These are phyloP conservation scores for Oidiodendron maius DNA, from an alignment of 495 filamentous ascomycete species.

Conservation along the genomic window DNA sequence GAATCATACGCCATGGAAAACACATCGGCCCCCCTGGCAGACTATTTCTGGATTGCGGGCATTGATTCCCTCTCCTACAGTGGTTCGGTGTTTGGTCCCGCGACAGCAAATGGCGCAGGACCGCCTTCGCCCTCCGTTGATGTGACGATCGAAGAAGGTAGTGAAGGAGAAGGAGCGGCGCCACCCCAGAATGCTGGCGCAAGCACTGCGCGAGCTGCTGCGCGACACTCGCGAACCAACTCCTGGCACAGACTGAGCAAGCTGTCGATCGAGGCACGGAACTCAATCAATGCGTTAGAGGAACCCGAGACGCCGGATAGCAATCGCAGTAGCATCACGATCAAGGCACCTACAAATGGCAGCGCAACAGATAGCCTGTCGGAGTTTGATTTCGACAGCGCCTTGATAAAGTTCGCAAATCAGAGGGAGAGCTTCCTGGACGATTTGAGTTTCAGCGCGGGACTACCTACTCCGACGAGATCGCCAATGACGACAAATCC, in stretches of 20 bases:
- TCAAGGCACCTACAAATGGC: constrained; percentile 38
- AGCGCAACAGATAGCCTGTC: constrained; percentile 22
- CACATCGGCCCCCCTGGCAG: constrained; percentile 78
- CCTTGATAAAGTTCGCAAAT: constrained; percentile 86
- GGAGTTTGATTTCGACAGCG: constrained; percentile 88
- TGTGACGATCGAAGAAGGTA: constrained; percentile 75
- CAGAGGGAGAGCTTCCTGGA: constrained; percentile 92
- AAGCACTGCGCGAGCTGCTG: constrained; percentile 42
- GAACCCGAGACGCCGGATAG: constrained; percentile 60
- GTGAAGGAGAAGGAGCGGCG: constrained; percentile 52
- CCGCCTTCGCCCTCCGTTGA: constrained; percentile 41
- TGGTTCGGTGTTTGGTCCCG: constrained; percentile 31
- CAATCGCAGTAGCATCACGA: constrained; percentile 85
- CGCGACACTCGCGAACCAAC: constrained; percentile 55
- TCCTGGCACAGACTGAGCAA: constrained; percentile 62
- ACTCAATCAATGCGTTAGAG: constrained; percentile 61
- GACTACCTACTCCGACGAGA: constrained; percentile 65
- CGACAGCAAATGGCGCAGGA: constrained; percentile 10
- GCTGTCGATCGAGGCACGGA: constrained; percentile 53
- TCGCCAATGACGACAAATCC: constrained; percentile 50
- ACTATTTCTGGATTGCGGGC: constrained; percentile 99
- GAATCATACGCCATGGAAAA: constrained; percentile 36
- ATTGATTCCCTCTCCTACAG: constrained; percentile 67
- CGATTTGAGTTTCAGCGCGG: constrained; percentile 84
- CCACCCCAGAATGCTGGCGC: constrained; percentile 23